Base-by-base conservation (phyloP, 2,329 filamentous ascomycete species). In the Periconia macrospinosa region DNA sequence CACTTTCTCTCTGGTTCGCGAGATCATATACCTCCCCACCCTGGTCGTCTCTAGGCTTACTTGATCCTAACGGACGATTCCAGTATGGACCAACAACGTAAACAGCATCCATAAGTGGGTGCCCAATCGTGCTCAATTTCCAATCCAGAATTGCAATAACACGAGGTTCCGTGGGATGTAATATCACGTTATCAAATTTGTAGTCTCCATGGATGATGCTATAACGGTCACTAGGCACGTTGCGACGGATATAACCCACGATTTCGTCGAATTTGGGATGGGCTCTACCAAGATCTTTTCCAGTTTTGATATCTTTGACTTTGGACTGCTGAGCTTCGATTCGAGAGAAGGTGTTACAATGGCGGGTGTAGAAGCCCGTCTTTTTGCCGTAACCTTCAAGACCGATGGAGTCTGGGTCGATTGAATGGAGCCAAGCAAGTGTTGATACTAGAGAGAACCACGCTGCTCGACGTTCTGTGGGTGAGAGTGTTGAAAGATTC, bases 71-170 rank as follows among this genome's bases (percentile, higher is more conserved):
- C 54, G 47, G 70, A 1, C 75, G 70, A 20, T 75, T 77, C 50
- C 75, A 76, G 58, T 73, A 80, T 1, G 78, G 78, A 2, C 66
- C 71, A 13, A 86, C 73, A n/a, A 96, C 80, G 75, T 97, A 97
- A 70, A 89, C 86, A 37, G 96, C 81, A 72, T 97, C 93, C 33
- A 90, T 92, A 23, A 97, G 83, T 1, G 94, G 93, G 71, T 99
- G 93, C 11, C 93, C 93, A 51, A 97, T 86, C 0, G 93, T 97
- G 41, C 91, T 92, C 89, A 97, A 92, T 76, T 97, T 93, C 93
- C 93, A 97, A 77, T 97, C 94, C 8, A 97, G 77, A 49, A 97
- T 91, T 1, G 92, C 93, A 75, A 97, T 91, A 14, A 97, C 92
- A 45, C 87, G 81, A 6, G 92, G 86, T 72, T 93, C 89, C 0